phyloP scores from a whole-genome alignment of 306 rosid genomes.

The Cotoneaster glaucophyllus region DNA sequence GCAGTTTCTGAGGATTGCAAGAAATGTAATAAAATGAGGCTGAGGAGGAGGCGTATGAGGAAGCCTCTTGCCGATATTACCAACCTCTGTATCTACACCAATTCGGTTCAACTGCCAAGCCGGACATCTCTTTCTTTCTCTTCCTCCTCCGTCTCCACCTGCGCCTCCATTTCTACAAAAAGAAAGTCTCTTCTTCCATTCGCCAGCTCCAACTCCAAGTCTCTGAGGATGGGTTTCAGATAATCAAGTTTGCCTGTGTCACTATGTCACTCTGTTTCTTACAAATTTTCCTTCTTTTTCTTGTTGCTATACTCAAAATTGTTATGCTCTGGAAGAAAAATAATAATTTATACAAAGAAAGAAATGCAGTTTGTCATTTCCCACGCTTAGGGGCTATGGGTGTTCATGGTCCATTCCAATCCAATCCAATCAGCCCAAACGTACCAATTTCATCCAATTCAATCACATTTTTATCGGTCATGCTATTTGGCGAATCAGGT shows the following conservation, averaged over 20 bases:
- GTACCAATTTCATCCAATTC: too few relatives aligned
- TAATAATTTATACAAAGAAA: too few relatives aligned
- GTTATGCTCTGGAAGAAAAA: too few relatives aligned
- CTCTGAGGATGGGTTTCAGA: constrained; percentile 12
- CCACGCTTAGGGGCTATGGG: too few relatives aligned
- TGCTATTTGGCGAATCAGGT: too few relatives aligned
- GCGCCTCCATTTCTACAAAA: background rate
- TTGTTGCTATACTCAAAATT: too few relatives aligned
- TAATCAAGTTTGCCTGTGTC: background rate
- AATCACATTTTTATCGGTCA: too few relatives aligned
- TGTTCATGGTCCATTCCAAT: too few relatives aligned
- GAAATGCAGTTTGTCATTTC: too few relatives aligned
- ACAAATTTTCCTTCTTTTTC: background rate
- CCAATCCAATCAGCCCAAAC: too few relatives aligned
- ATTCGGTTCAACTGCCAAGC: too few relatives aligned
- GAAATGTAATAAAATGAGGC: background rate
- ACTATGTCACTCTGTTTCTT: background rate
- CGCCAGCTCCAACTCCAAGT: background rate
- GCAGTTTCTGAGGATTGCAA: background rate
- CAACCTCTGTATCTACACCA: background rate
- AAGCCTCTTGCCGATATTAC: constrained; percentile 10
- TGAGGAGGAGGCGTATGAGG: background rate
- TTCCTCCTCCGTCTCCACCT: background rate
- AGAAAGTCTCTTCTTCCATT: background rate
- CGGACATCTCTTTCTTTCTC: background rate